Evolutionary conservation across 2,329 filamentous ascomycete species (phyloP).

Genomic region (Spiromastix sp.): DNA sequence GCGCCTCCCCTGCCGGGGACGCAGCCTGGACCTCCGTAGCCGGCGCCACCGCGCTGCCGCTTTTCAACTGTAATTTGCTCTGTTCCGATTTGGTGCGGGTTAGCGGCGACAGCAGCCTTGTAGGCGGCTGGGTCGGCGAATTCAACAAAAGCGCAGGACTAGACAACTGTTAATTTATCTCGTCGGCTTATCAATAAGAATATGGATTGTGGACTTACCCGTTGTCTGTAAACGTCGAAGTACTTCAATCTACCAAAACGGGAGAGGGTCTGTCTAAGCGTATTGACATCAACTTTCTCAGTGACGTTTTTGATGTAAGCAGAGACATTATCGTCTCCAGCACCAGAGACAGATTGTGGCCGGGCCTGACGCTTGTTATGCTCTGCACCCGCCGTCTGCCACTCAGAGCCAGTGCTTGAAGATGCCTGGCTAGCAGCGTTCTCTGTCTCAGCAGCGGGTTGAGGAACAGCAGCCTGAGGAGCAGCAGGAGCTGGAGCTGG

Average conservation of each 20-base stretch:
- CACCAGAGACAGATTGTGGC: conserved; percentile 52
- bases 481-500: conserved; percentile 22
- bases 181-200: neutral
- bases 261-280: conserved; percentile 60
- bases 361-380: conserved; percentile 79
- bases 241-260: conserved; percentile 57
- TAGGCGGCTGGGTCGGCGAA: conserved; percentile 75
- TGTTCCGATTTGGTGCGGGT: conserved; percentile 74
- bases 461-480: conserved; percentile 26
- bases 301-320: conserved; percentile 96
- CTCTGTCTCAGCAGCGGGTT: conserved; percentile 37
- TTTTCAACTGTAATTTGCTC: conserved; percentile 82
- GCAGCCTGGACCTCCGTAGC: conserved; percentile 51
- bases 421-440: conserved; percentile 69
- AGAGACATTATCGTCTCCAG: conserved; percentile 60
- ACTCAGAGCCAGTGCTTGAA: conserved; percentile 56
- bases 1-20: conserved; percentile 53
- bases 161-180: conserved; percentile 12
- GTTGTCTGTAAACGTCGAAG: conserved; percentile 56
- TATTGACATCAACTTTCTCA: conserved; percentile 68
- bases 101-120: conserved; percentile 69
- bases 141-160: conserved; percentile 97
- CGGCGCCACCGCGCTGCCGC: conserved; percentile 68
- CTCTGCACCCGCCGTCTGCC: conserved; percentile 72
- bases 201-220: conserved; percentile 48